These are phyloP conservation scores for Endoconidiophora polonica DNA, from an alignment of 2,329 filamentous ascomycete genomes.

Conservation along the genomic window DNA sequence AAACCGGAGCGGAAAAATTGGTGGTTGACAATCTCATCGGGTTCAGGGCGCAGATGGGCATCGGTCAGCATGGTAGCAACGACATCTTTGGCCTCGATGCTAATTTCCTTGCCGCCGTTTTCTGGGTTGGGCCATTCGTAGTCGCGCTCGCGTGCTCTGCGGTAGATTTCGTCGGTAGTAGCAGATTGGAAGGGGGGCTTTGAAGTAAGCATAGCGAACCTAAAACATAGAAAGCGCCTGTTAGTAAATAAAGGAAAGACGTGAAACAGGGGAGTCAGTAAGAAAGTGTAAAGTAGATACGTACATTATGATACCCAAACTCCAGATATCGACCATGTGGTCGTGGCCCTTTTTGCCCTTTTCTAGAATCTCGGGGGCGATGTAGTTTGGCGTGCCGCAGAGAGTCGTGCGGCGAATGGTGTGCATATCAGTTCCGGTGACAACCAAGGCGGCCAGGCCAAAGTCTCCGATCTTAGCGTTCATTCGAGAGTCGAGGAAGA, in stretches of 20 bases:
- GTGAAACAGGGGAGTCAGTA: background rate
- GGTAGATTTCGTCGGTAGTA: constrained; percentile 74
- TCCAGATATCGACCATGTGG: constrained; percentile 98
- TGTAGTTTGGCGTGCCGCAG: constrained; percentile 95
- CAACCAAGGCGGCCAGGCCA: constrained; percentile 76
- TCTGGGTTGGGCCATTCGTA: constrained; percentile 63
- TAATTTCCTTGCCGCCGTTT: constrained; percentile 47
- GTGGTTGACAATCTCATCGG: constrained; percentile 64
- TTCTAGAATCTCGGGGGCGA: constrained; percentile 88
- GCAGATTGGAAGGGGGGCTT: constrained; percentile 92
- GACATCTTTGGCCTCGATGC: constrained; percentile 58
- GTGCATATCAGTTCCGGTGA: constrained; percentile 80
- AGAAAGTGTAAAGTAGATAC: constrained; percentile 17
- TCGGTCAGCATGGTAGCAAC: constrained; percentile 62
- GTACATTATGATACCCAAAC: constrained; percentile 88
- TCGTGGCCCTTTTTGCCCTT: constrained; percentile 91
- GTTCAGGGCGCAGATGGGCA: constrained; percentile 56
- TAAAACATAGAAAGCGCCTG: constrained; percentile 19
- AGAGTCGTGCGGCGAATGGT: constrained; percentile 76
- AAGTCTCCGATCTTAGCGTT: constrained; percentile 98
- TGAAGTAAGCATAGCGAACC: constrained; percentile 90
- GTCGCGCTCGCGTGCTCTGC: constrained; percentile 50
- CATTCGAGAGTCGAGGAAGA: constrained; percentile 89
- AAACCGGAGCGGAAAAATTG: constrained; percentile 64
- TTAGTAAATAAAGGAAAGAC: constrained; percentile 2